Base-by-base conservation (phyloP, 2,329 filamentous ascomycete genomes). In the Stagonosporopsis chrysanthemi region DNA sequence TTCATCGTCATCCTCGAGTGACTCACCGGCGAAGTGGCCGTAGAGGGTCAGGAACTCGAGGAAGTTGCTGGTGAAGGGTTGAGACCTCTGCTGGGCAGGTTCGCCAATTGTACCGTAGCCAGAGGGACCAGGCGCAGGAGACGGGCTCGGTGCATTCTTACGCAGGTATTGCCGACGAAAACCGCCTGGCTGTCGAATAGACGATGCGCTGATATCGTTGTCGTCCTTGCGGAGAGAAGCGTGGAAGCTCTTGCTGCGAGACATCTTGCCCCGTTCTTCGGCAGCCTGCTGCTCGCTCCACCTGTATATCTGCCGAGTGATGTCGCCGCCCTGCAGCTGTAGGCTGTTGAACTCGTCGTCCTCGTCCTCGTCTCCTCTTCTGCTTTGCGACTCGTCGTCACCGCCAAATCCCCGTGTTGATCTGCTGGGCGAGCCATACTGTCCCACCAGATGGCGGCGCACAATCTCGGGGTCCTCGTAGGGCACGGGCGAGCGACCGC, bases 1-100 rank as follows among this genome's bases (percentile, higher is more conserved):
- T 75, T 98, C 94, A 67, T 98, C 95, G 67, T 98, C 95, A 77
- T 99, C 95, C 75, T 97, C 93, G 12, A 99, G 84, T 73, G 97
- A 90, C 77, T 99, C 95, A 78, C 95, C 95, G 2, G 95, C 95
- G 74, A 99, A 99, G 78, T 99, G 95, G 4, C 95, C 95, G 68
- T 97, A 99, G 28, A 99, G 84, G 7, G 91, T 93, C 47, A 99
- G 76, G 69, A 99, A 99, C 75, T 99, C 96, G 58, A 99, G 85
- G 74, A 99, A 99, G 77, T 90, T 99, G 64, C 85, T 92, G 0
- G 95, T 97, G 56, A 97, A 88, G 26, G 71, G 65, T 12, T 65
- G 67, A 12, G 63, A 48, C 19, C 68, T 69, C 29, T 70, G 71
- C 29, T 61, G 64, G 2, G 66, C 61, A 19, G 63, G 50, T 40